Percentiles rank a stretch among this genome's conserved stretches.
Conservation (phyloP, 2,329 filamentous ascomycete genomes). For the Aspergillus glaucus region DNA sequence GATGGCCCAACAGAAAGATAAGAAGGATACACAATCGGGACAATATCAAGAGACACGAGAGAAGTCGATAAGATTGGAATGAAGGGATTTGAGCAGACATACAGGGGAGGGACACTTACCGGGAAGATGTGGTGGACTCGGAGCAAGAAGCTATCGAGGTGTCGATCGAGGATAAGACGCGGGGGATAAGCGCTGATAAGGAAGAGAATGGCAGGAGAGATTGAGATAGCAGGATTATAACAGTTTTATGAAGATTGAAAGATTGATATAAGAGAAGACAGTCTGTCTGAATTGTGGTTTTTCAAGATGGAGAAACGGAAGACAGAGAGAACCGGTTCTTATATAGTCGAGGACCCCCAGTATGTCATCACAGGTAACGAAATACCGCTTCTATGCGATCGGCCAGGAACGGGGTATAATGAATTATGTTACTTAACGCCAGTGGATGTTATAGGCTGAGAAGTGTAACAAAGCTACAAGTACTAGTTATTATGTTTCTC, state of each 20-base stretch:
- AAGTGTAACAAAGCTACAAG: background rate
- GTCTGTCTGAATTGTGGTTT: too few species aligned
- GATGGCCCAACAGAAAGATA: slow-evolving; percentile 5
- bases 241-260: too few species aligned
- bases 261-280: background rate
- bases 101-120: slow-evolving; percentile 1
- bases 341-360: slow-evolving; percentile 3
- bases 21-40: slow-evolving; percentile 2
- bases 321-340: background rate
- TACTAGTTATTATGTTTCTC: background rate
- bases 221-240: background rate
- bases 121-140: background rate
- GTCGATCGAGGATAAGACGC: background rate
- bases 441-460: background rate
- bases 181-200: slow-evolving; percentile 3
- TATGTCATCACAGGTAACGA: background rate
- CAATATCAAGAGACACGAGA: background rate
- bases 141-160: background rate
- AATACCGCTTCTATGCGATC: slow-evolving; percentile 20
- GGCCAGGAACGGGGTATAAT: slow-evolving; percentile 15
- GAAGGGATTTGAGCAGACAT: background rate
- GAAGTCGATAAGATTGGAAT: background rate
- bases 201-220: background rate
- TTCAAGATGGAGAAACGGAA: background rate
- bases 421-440: background rate